Conservation (phyloP, 2,329 filamentous ascomycete genomes). For the Xylariaceae sp. region DNA sequence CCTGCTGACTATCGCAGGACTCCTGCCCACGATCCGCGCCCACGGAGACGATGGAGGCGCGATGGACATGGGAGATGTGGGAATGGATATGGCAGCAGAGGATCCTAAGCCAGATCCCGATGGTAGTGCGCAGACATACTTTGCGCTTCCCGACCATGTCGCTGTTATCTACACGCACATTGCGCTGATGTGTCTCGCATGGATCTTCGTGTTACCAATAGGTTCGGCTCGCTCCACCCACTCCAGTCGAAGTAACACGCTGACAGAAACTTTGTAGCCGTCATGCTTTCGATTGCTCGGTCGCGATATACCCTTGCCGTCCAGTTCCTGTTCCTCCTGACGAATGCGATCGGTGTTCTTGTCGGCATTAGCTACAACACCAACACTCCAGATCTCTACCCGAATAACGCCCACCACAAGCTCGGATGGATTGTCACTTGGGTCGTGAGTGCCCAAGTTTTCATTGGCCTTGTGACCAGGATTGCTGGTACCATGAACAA, state of each 20-base stretch:
- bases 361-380: slow-evolving; percentile 72
- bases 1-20: slow-evolving; percentile 29
- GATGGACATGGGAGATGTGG: slow-evolving; percentile 28
- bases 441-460: slow-evolving; percentile 66
- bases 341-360: slow-evolving; percentile 63
- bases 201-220: slow-evolving; percentile 67
- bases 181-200: slow-evolving; percentile 63
- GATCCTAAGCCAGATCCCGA: slow-evolving; percentile 26
- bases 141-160: slow-evolving; percentile 37
- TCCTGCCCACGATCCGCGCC: slow-evolving; percentile 32
- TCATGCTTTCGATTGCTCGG: slow-evolving; percentile 80
- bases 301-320: slow-evolving; percentile 69
- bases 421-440: slow-evolving; percentile 81
- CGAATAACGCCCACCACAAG: slow-evolving; percentile 83
- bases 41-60: slow-evolving; percentile 32
- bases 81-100: slow-evolving; percentile 33
- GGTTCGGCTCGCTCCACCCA: slow-evolving; percentile 42
- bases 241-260: not conserved
- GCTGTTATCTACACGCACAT: slow-evolving; percentile 56
- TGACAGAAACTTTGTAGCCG: slow-evolving; percentile 48
- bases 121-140: slow-evolving; percentile 38
- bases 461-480: slow-evolving; percentile 64
- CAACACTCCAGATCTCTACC: slow-evolving; percentile 81
- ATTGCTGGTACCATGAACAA: slow-evolving; percentile 48
- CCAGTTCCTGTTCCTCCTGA: slow-evolving; percentile 66